phyloP scores from a whole-genome alignment of 176 grass and related monocot genomes.

The Carex scoparia region DNA sequence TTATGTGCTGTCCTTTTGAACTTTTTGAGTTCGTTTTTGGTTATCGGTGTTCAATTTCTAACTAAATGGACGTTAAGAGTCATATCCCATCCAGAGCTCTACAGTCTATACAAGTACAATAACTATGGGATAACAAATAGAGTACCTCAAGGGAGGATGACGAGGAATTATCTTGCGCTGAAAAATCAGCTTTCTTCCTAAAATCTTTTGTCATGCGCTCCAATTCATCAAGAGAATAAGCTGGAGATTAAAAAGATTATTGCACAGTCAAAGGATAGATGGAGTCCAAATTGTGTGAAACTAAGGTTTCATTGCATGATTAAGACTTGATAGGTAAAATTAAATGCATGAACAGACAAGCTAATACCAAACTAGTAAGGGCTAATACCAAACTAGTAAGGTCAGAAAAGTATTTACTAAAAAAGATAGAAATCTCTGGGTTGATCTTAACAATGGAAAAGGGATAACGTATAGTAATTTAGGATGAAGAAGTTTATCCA shows the following conservation, averaged over 20 bases:
- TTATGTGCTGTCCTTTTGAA: background rate
- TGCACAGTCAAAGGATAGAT: background rate
- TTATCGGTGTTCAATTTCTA: background rate
- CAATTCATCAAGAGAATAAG: conserved; percentile 55
- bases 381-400: background rate
- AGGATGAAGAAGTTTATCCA: background rate
- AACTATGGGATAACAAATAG: background rate
- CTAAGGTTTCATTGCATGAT: background rate
- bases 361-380: background rate
- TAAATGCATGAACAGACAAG: background rate
- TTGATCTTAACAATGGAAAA: background rate
- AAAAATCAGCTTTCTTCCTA: conserved; percentile 23
- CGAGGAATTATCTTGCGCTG: conserved; percentile 28
- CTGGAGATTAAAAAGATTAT: conserved; percentile 25
- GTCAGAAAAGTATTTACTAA: background rate
- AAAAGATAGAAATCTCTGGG: background rate
- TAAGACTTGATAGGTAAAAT: background rate
- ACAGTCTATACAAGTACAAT: background rate
- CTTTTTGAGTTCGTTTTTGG: background rate
- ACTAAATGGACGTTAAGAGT: background rate
- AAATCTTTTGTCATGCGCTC: conserved; percentile 49
- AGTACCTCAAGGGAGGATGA: conserved; percentile 50
- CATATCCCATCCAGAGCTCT: background rate
- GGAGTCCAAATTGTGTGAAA: background rate
- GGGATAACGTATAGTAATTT: background rate